phyloP scores from a whole-genome alignment of 164 flowering plant species.

The Vitis rupestris region DNA sequence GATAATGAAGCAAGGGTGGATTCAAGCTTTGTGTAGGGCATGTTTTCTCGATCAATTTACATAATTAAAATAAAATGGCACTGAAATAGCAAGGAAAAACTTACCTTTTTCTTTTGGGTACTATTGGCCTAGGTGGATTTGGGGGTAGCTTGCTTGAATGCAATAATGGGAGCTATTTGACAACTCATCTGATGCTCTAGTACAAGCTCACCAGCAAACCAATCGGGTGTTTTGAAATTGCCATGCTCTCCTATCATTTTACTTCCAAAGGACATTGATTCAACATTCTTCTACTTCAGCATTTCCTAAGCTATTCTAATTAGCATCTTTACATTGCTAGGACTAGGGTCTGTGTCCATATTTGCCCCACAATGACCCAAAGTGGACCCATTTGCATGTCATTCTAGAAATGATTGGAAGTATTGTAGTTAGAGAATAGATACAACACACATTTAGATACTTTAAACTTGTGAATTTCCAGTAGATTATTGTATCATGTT shows the following conservation, averaged over 20 bases:
- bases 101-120: conserved; percentile 6
- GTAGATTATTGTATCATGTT: no score
- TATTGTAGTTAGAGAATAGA: not conserved
- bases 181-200: conserved; percentile 90
- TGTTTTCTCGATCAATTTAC: no score
- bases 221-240: conserved; percentile 82
- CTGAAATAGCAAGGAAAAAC: not conserved
- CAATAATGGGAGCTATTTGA: conserved; percentile 95
- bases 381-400: conserved; percentile 77
- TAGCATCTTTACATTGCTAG: conserved; percentile 63
- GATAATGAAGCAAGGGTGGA: no score
- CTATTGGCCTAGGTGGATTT: conserved; percentile 24
- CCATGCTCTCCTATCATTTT: conserved; percentile 70
- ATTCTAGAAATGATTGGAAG: conserved; percentile 6
- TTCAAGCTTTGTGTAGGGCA: no score
- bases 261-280: conserved; percentile 82
- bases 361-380: conserved; percentile 48
- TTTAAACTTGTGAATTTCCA: not conserved
- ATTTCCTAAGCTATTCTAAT: conserved; percentile 68
- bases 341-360: conserved; percentile 66
- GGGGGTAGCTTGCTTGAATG: conserved; percentile 78
- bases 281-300: conserved; percentile 90
- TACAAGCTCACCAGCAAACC: conserved; percentile 90
- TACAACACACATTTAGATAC: not conserved
- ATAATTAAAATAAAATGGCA: not conserved